Evolutionary conservation across 805 yeast genomes (phyloP).

Genomic region (Zygosaccharomyces rouxii): DNA sequence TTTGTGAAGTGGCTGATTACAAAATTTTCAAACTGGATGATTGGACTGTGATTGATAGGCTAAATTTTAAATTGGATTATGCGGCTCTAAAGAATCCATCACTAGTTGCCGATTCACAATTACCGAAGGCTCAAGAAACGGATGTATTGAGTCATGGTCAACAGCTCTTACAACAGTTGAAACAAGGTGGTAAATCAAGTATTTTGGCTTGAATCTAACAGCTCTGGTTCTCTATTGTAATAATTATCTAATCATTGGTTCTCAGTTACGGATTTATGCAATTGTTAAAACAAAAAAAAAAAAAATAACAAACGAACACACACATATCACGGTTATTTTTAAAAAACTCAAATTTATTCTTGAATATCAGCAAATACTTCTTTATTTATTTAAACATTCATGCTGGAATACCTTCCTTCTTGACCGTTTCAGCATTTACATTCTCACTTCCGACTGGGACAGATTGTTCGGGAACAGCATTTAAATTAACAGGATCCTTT

Average conservation of each 20-base stretch:
- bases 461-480: not conserved
- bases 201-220: conserved; percentile 9
- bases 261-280: conserved; percentile 5
- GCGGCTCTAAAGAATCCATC: conserved; percentile 19
- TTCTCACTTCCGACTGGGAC: not conserved
- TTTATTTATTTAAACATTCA: not conserved
- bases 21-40: conserved; percentile 42
- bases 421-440: not conserved
- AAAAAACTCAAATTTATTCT: not conserved
- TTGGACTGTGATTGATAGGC: conserved; percentile 42
- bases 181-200: conserved; percentile 24
- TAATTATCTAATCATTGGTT: conserved; percentile 1
- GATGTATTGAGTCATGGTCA: conserved; percentile 25
- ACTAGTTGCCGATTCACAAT: not conserved
- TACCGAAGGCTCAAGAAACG: conserved; percentile 4
- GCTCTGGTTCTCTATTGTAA: not conserved
- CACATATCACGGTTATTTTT: not conserved
- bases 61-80: conserved; percentile 40
- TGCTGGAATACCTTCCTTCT: conserved; percentile 4
- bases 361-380: not conserved
- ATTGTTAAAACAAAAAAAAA: not conserved
- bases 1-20: conserved; percentile 41
- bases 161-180: conserved; percentile 31
- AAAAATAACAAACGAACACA: too few relatives aligned
- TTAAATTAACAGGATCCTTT: conserved; percentile 48